Evolutionary conservation across 2,329 filamentous ascomycete species (phyloP).

Genomic region (Domatiomyces globalis): DNA sequence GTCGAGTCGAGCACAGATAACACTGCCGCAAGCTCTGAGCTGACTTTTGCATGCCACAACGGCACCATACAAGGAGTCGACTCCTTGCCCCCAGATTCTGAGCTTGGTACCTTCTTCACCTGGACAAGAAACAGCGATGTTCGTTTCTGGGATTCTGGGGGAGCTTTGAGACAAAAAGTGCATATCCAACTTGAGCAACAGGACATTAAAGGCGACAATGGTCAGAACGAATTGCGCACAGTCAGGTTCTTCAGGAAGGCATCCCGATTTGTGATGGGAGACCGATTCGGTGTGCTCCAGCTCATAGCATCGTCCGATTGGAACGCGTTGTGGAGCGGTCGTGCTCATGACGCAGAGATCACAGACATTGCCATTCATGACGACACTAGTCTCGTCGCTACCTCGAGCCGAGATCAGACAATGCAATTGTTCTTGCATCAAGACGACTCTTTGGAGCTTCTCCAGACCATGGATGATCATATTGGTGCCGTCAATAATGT

Average conservation of each 20-base stretch:
- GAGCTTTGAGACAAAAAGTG: conserved; percentile 50
- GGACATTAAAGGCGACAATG: conserved; percentile 29
- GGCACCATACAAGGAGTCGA: conserved; percentile 57
- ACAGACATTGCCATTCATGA: conserved; percentile 62
- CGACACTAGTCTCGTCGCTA: conserved; percentile 55
- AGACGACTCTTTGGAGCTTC: conserved; percentile 51
- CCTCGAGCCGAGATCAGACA: conserved; percentile 78
- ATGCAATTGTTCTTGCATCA: conserved; percentile 67
- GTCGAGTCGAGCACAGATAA: conserved; percentile 33
- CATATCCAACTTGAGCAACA: conserved; percentile 55
- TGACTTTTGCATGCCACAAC: conserved; percentile 41
- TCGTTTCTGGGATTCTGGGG: conserved; percentile 67
- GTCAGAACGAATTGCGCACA: conserved; percentile 44
- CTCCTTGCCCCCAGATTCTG: conserved; percentile 46
- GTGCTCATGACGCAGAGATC: conserved; percentile 76
- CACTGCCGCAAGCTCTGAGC: conserved; percentile 18
- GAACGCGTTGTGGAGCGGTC: conserved; percentile 53
- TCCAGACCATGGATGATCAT: conserved; percentile 88
- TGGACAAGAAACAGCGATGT: conserved; percentile 75
- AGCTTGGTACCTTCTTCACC: conserved; percentile 62
- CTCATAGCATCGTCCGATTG: conserved; percentile 34
- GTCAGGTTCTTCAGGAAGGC: conserved; percentile 47
- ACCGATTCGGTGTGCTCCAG: conserved; percentile 67
- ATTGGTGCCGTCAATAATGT: conserved; percentile 69
- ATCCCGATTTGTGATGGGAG: conserved; percentile 62